Evolutionary conservation across 192 early-diverging fungal species (phyloP).

Genomic region (Linnemannia zychae): DNA sequence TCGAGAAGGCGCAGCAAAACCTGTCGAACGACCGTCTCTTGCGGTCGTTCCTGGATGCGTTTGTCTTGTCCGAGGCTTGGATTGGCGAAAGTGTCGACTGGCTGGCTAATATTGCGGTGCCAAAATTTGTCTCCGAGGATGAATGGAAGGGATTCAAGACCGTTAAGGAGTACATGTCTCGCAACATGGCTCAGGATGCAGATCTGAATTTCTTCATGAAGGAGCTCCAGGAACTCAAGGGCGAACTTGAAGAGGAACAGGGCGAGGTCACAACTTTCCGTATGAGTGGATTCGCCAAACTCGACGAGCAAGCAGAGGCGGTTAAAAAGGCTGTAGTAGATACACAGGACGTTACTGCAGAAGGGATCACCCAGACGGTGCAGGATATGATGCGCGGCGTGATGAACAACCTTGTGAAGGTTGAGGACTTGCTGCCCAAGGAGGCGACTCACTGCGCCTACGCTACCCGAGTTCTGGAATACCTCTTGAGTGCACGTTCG

Average conservation of each 20-base stretch:
- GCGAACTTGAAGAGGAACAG: slow-evolving; percentile 39
- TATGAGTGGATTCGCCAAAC: slow-evolving; percentile 41
- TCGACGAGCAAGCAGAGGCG: slow-evolving; percentile 46
- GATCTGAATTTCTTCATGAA: slow-evolving; percentile 29
- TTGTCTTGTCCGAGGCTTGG: slow-evolving; percentile 48
- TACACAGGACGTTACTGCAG: slow-evolving; percentile 33
- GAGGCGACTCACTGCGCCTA: slow-evolving; percentile 43
- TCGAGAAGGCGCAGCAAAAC: slow-evolving; percentile 46
- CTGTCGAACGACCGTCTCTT: slow-evolving; percentile 47
- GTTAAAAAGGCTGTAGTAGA: slow-evolving; percentile 27
- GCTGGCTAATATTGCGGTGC: slow-evolving; percentile 42
- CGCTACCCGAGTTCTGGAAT: slow-evolving; percentile 29
- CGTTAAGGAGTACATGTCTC: slow-evolving; percentile 33
- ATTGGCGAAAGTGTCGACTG: slow-evolving; percentile 54
- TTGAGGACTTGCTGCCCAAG: slow-evolving; percentile 44
- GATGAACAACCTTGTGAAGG: slow-evolving; percentile 49
- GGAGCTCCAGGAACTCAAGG: slow-evolving; percentile 38
- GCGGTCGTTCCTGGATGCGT: slow-evolving; percentile 35
- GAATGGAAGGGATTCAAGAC: slow-evolving; percentile 34
- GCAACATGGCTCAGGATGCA: slow-evolving; percentile 25
- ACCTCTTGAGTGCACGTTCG: slow-evolving; percentile 18
- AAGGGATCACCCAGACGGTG: slow-evolving; percentile 22
- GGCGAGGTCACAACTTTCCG: slow-evolving; percentile 45
- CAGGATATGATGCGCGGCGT: slow-evolving; percentile 45
- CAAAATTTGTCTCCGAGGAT: slow-evolving; percentile 35